A percentile compares a stretch with the other conserved stretches of the same genome.
These are phyloP conservation scores for Cadophora sp. DNA, from an alignment of 2,329 filamentous ascomycete species.

Conservation along the genomic window DNA sequence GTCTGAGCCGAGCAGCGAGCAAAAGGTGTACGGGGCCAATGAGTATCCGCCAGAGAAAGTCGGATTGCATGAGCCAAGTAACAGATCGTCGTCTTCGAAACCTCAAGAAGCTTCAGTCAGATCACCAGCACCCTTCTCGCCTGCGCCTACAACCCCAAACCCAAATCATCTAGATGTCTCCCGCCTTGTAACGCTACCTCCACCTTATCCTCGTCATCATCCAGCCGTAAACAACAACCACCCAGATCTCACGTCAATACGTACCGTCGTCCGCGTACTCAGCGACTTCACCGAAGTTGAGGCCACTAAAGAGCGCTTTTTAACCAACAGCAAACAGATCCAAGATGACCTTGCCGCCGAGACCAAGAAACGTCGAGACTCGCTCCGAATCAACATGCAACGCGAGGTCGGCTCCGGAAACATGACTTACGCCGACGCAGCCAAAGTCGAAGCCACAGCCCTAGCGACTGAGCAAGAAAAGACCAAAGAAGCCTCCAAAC, in stretches of 20 bases:
- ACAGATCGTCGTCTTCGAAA: conserved; percentile 40
- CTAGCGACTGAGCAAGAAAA: conserved; percentile 72
- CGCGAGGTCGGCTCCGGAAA: conserved; percentile 78
- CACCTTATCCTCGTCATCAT: conserved; percentile 92
- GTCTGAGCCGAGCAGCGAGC: conserved; percentile 44
- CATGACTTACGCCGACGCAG: conserved; percentile 84
- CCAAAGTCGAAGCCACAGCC: conserved; percentile 79
- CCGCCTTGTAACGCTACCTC: conserved; percentile 88
- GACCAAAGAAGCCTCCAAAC: conserved; percentile 76
- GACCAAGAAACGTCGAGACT: conserved; percentile 60
- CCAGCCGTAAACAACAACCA: conserved; percentile 97
- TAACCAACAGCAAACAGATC: conserved; percentile 61
- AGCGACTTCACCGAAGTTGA: conserved; percentile 77
- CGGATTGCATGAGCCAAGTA: conserved; percentile 54
- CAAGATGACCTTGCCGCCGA: conserved; percentile 60
- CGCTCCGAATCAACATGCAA: conserved; percentile 78
- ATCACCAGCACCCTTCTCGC: conserved; percentile 41
- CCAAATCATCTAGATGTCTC: conserved; percentile 80
- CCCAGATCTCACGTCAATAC: conserved; percentile 81
- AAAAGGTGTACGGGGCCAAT: conserved; percentile 44
- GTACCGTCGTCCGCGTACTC: conserved; percentile 74
- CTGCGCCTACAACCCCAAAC: conserved; percentile 54
- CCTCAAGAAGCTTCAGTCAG: conserved; percentile 33
- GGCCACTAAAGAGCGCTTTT: conserved; percentile 69
- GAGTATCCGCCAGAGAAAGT: conserved; percentile 72